Base-by-base conservation (phyloP, 2,329 filamentous ascomycete genomes). In the Mycogone perniciosa region DNA sequence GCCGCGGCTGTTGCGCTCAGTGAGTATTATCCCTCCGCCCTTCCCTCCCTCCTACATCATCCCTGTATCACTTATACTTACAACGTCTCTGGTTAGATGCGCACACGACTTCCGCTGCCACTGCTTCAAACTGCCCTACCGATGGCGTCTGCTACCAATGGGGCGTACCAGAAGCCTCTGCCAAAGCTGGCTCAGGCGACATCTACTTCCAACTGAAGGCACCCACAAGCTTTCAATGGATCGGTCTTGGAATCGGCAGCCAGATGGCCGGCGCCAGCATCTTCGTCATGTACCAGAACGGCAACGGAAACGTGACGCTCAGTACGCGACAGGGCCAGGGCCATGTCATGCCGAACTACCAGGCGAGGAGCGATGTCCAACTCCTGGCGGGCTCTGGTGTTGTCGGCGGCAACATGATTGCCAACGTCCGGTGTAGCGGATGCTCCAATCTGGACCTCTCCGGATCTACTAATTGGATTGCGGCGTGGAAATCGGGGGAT, bases 181-280 rank as follows among this genome's bases (percentile, higher is more conserved):
- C 73, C 9, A 67, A 67, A 35, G 69, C 72, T 4, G 71, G 71
- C 31, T 67, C 69, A 4, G 80, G 80, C 50, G 79, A 80, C 60
- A 71, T 85, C 48, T 84, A 80, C 62, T 73, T 85, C 56, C 81
- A 83, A 60, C 71, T 86, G 50, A 67, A 67, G n/a, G 79, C 80
- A 4, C 76, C 79, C 1, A 70, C 71, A 2, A 67, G 66, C 5
- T 77, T 77, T 60, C 59, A 64, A 53, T 86, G 82, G 82, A 72
- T 82, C 11, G 77, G 71, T 7, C 68, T 85, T 13, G 82, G 79
- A 31, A 79, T 77, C 31, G 82, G 82, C 42, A 57, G 60, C 0
- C 53, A 56, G 39, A 86, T 86, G 82, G 38, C 62, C 10, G 76
- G 73, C 31, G 64, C 81, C 45, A 76, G 81, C 61, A 82, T 85